Evolutionary conservation across 2,329 filamentous ascomycete genomes (phyloP), one percentile per base, ranked within the genome.

Genomic region (Penicillium thymicola): DNA sequence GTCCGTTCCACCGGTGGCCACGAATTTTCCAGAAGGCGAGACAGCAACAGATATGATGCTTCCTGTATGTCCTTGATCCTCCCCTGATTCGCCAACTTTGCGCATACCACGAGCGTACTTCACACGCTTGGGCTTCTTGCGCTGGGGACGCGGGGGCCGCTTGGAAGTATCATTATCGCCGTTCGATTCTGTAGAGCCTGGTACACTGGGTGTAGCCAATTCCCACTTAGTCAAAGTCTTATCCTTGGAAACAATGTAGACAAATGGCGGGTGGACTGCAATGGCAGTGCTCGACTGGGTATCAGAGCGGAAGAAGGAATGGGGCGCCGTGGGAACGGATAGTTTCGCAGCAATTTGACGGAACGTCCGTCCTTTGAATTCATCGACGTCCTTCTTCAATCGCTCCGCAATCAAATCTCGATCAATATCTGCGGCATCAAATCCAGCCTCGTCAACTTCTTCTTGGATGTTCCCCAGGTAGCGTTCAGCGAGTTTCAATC

Each of bases 401-500:
- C 92, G 82, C 73, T 96, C 90, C 41, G 93, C 92, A 67, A 99
- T 92, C 66, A 97, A 78, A 70, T 99, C 94, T 57, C 89, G 83
- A 76, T 97, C 94, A 57, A 99, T 89, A 51, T 97, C 90, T 65
- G 88, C 92, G 8, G 94, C 94, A 75, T 99, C 92, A 70, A 97
- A 99, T 38, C 92, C 94, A 51, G 82, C 83, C 62, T 91, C 89
- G 65, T 95, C 88, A 56, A 91, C 86, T 64, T 96, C 89, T 67
- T 89, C 84, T 67, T 89, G 86, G 60, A 97, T 86, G 71, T 96
- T 96, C 53, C 96, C 89, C 53, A 99, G 83, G 73, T 99, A 97
- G 67, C 90, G 86, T 77, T 97, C 91, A 30, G 94, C 94, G 28
- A 99, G 82, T 63, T 90, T 86, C 68, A 96, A 77, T 66, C 94